phyloP scores from a whole-genome alignment of 2,329 filamentous ascomycete genomes.

The Diplodia mutila region DNA sequence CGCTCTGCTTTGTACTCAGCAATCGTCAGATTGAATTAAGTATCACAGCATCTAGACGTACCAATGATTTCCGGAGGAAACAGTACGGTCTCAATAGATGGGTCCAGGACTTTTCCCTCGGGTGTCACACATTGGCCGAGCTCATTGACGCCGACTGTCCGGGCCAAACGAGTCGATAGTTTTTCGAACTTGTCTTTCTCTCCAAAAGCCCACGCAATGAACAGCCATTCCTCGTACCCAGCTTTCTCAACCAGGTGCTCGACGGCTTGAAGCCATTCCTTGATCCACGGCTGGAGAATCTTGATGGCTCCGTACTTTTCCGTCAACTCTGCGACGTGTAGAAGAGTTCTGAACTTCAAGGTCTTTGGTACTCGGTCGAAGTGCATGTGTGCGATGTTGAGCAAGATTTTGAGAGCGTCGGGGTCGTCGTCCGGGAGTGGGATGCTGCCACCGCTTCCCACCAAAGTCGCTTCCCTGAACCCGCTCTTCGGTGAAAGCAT shows the following conservation, averaged over 20 bases:
- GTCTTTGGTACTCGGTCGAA: background rate
- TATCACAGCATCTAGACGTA: background rate
- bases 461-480: background rate
- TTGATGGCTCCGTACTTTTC: slow-evolving; percentile 21
- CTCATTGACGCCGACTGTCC: background rate
- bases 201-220: slow-evolving; percentile 11
- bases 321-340: background rate
- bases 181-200: background rate
- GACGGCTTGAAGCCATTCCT: background rate
- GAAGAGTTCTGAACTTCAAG: background rate
- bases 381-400: slow-evolving; percentile 24
- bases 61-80: background rate
- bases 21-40: too few species aligned
- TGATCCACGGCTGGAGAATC: slow-evolving; percentile 10
- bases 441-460: background rate
- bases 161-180: background rate
- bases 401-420: slow-evolving; percentile 9
- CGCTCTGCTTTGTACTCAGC: background rate
- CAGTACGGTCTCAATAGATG: background rate
- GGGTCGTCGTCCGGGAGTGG: slow-evolving; percentile 24
- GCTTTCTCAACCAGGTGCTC: background rate
- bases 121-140: background rate
- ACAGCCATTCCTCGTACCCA: slow-evolving; percentile 17
- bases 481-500: background rate
- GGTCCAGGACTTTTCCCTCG: background rate